Percentiles rank a stretch among this genome's conserved stretches.
Conservation (phyloP, 257 asterid species). For the Leonotis leonurus region DNA sequence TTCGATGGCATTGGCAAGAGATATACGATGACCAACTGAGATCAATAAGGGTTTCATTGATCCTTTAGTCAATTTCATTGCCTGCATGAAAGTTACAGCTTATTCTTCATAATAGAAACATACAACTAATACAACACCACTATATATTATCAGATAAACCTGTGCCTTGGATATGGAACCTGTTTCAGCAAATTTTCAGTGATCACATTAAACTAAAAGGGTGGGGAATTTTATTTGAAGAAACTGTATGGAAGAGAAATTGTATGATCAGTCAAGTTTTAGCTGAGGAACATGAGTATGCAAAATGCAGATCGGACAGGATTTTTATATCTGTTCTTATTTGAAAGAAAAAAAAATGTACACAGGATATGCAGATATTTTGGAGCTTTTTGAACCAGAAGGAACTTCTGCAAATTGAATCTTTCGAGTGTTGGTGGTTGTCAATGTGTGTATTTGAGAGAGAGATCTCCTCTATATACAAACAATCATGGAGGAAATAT, state of each 20-base stretch:
- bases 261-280: background rate
- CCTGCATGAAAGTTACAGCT: conserved; percentile 37
- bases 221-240: background rate
- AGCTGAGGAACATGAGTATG: background rate
- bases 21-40: conserved; percentile 76
- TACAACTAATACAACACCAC: background rate
- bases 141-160: background rate
- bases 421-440: background rate
- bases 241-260: background rate
- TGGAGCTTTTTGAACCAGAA: background rate
- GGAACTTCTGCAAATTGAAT: background rate
- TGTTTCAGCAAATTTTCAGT: background rate
- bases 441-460: background rate
- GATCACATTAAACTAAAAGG: background rate
- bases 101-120: background rate
- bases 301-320: background rate
- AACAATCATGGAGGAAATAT: too few relatives aligned
- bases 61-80: conserved; percentile 55
- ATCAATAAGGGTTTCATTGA: conserved; percentile 69
- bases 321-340: background rate
- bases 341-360: background rate
- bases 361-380: background rate
- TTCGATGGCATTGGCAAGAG: conserved; percentile 54
- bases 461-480: background rate
- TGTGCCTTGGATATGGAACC: background rate